Evolutionary conservation across 2,329 filamentous ascomycete genomes (phyloP), one percentile per base, ranked within the genome.

Genomic region (Botrytis sinoallii): DNA sequence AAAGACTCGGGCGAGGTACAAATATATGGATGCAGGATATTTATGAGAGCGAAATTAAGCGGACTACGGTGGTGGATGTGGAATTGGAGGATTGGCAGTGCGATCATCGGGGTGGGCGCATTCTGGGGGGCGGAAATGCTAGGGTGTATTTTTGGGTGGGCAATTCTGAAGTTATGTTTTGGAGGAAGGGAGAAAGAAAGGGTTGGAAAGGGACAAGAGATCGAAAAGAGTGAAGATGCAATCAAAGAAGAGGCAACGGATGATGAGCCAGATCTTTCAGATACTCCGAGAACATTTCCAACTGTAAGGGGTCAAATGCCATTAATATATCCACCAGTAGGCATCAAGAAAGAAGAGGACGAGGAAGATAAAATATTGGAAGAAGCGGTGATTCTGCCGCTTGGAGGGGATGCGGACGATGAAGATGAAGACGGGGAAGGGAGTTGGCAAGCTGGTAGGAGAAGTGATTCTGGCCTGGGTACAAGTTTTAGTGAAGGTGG

Each of bases 1-100:
- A 73, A 77, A 77, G 73, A 75, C 74, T 22, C 87, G 7, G 87
- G 90, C 77, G 85, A 85, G 5, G 86, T 98, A 79, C 93, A 97
- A 81, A 88, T 97, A 9, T 98, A 98, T 81, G 84, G 85, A 32
- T 90, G 89, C 6, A 84, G 83, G 22, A 86, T 97, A 48, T 87
- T 87, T 4, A 89, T 98, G 75, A 90, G 88, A 42, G 95, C 95
- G 7, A 88, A 90, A 71, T 90, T 98, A 76, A 86, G 88, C 18
- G 95, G 95, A 0, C 82, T 98, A 75, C 85, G 92, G 67, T 96
- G 92, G 89, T 79, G 95, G 72, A 97, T 99, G 93, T 96, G 96
- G 79, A 90, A 93, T 75, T 91, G 95, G 83, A 89, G 92, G 20
- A 79, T 96, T 52, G 81, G 89, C 2, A 90, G 90, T 8, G 94